Evolutionary conservation across 2,329 filamentous ascomycete genomes (phyloP).

Genomic region (Penicillium paneum): DNA sequence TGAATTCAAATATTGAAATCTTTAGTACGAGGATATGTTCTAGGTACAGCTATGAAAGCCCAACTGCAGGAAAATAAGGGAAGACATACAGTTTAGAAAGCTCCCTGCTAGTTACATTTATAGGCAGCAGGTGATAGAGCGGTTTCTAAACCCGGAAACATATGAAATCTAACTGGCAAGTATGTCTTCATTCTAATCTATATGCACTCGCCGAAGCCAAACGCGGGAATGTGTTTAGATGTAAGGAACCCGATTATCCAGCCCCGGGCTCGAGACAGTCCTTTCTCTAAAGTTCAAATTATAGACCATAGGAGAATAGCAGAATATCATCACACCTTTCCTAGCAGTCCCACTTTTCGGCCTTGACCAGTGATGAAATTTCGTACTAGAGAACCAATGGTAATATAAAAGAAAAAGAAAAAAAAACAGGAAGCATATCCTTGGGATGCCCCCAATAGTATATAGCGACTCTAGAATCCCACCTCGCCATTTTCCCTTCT

Average conservation of each 20-base stretch:
- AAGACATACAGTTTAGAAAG: too few species aligned
- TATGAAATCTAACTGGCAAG: neutral
- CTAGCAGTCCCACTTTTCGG: neutral
- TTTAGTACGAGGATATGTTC: neutral
- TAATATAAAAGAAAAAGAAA: conserved; percentile 8
- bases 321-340: neutral
- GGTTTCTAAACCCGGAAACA: neutral
- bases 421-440: neutral
- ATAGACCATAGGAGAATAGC: neutral
- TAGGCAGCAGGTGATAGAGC: neutral
- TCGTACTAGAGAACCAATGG: neutral
- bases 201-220: neutral
- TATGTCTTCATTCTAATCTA: neutral
- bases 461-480: conserved; percentile 15
- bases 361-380: neutral
- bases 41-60: neutral
- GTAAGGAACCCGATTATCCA: neutral
- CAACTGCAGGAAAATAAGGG: neutral
- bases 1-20: too few species aligned
- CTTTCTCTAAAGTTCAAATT: neutral
- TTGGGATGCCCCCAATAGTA: conserved; percentile 5
- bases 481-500: neutral
- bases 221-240: neutral
- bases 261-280: neutral
- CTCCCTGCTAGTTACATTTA: neutral